Evolutionary conservation across 176 grass and related monocot genomes (phyloP).

Genomic region (Triticum dicoccoides): DNA sequence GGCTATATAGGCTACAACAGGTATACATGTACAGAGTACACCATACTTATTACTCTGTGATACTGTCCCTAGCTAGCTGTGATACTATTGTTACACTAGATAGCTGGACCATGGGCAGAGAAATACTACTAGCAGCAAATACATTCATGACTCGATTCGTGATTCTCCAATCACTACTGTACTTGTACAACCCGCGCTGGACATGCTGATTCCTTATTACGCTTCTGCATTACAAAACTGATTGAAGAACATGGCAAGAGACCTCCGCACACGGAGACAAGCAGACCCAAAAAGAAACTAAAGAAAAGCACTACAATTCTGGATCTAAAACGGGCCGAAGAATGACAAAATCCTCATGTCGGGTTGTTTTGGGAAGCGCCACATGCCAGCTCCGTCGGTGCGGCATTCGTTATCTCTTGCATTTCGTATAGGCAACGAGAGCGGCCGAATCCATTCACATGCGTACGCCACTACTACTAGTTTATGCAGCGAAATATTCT

Average conservation of each 20-base stretch:
- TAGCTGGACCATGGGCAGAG: too few species aligned
- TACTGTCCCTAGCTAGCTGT: background rate
- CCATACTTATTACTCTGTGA: background rate
- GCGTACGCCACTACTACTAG: background rate
- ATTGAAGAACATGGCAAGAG: background rate
- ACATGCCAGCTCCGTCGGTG: background rate
- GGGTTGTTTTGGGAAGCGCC: background rate
- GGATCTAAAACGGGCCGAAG: background rate
- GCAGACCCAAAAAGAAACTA: background rate
- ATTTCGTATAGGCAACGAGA: background rate
- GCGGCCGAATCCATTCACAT: background rate
- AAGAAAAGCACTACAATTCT: too few species aligned
- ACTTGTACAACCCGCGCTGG: too few species aligned
- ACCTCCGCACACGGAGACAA: background rate
- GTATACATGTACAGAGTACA: background rate
- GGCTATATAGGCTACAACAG: background rate
- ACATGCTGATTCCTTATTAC: too few species aligned
- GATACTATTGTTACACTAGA: too few species aligned
- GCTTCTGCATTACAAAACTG: too few species aligned
- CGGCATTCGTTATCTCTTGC: background rate
- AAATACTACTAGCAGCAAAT: too few species aligned
- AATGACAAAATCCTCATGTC: conserved; percentile 3
- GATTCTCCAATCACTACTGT: too few species aligned
- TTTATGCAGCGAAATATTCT: background rate
- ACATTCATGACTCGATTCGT: too few species aligned